Evolutionary conservation across 2,329 filamentous ascomycete species (phyloP).

Genomic region (Aspergillus pseudonomiae): DNA sequence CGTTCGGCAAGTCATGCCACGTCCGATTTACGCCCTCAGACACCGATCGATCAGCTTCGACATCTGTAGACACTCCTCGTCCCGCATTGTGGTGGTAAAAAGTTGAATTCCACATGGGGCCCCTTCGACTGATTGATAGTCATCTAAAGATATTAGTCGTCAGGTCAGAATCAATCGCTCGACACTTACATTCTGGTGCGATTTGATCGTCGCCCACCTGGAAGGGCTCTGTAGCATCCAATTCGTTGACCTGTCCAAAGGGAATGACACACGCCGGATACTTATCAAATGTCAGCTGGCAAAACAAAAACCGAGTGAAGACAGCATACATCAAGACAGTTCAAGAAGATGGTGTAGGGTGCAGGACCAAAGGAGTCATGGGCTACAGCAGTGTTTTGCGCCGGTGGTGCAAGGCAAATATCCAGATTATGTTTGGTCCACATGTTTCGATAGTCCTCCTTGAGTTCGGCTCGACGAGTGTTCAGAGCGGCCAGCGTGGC

Average conservation of each 20-base stretch:
- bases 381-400: slow-evolving; percentile 53
- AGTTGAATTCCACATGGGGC: slow-evolving; percentile 33
- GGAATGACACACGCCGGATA: slow-evolving; percentile 55
- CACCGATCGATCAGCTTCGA: slow-evolving; percentile 30
- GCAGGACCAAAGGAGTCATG: slow-evolving; percentile 48
- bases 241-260: slow-evolving; percentile 28
- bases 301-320: slow-evolving; percentile 6
- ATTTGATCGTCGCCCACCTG: slow-evolving; percentile 17
- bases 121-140: slow-evolving; percentile 29
- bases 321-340: slow-evolving; percentile 51
- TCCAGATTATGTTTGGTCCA: slow-evolving; percentile 52
- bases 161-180: not conserved
- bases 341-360: slow-evolving; percentile 42
- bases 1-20: not conserved
- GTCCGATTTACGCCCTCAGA: slow-evolving; percentile 15
- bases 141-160: slow-evolving; percentile 17
- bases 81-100: slow-evolving; percentile 31
- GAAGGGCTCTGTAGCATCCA: slow-evolving; percentile 17
- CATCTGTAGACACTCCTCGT: slow-evolving; percentile 34
- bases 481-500: slow-evolving; percentile 22
- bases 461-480: slow-evolving; percentile 35
- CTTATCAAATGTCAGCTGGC: slow-evolving; percentile 27
- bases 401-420: slow-evolving; percentile 51
- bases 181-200: slow-evolving; percentile 26
- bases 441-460: slow-evolving; percentile 45